Base-by-base conservation (phyloP, 768 basidiomycete genomes). In the Tricholoma bakamatsutake region DNA sequence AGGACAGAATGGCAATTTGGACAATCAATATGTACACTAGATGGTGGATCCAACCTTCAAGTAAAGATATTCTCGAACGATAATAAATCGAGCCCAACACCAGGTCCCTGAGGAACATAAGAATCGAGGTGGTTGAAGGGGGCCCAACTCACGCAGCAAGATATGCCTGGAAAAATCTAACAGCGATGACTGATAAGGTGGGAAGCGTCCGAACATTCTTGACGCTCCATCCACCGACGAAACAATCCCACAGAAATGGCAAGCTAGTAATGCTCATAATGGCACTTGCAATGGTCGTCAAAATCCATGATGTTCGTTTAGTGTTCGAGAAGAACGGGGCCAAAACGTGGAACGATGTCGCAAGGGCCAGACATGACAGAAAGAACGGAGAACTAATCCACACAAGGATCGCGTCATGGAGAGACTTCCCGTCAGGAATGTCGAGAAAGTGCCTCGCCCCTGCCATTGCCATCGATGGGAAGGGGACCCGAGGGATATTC, bases 31-130 rank as follows among this genome's bases (percentile, higher is more conserved):
- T 47, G 18, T 49, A 40, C 27, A 45, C 67, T 47, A 75, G 52
- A 0, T 67, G 64, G 1, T 80, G 78, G 18, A 80, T 68, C 81
- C 81, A 82, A 3, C 81, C 81, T n/a, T 77, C 79, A 33, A 80
- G 61, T 1, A 80, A 46, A n/a, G 77, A 78, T 53, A 81, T 56
- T 43, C 52, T 28, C 43, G 49, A 52, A 37, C 69, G 53, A 75
- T 54, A 0, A 67, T 65, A 2, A 78, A 77, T 62, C 47, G 2
- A 66, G 56, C 4, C 50, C 37, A 0, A 50, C 47, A 34, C 70
- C 67, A 2, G 73, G 66, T 17, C 76, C 76, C 42, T 76, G 74
- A 62, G 82, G 83, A 15, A 82, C 67, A 54, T 75, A 68, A 13
- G 72, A 73, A 57, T 57, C n/a, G 15, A 17, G n/a, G 31, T 34